A percentile compares a stretch with the other conserved stretches of the same genome.
phyloP scores from a whole-genome alignment of 331 rosid genomes.

The Stylosanthes scabra region DNA sequence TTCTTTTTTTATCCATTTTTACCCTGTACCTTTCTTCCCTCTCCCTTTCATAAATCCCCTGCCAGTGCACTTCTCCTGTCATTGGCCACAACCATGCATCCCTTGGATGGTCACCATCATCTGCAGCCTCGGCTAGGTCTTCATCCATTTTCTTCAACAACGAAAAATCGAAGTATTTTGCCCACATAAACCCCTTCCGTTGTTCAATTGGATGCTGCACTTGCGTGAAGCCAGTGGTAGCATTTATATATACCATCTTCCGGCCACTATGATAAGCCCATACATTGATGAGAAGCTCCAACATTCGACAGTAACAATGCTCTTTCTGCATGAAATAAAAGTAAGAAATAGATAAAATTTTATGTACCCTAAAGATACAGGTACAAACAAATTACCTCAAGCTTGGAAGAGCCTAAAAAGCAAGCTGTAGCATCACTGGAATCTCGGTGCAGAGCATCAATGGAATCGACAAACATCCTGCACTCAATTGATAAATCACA shows the following conservation, averaged over 20 bases:
- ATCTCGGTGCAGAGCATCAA: constrained; percentile 73
- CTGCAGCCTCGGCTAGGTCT: constrained; percentile 93
- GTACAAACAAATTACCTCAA: constrained; percentile 62
- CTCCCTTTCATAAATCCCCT: constrained; percentile 81
- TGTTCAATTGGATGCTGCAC: constrained; percentile 89
- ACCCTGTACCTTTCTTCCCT: constrained; percentile 76
- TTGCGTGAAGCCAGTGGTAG: constrained; percentile 65
- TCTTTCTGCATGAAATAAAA: constrained; percentile 56
- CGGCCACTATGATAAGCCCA: constrained; percentile 99
- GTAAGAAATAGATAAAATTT: constrained; percentile 26
- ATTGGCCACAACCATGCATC: constrained; percentile 90
- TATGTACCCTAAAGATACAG: constrained; percentile 27
- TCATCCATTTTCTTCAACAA: constrained; percentile 91
- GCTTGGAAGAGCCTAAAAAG: constrained; percentile 71
- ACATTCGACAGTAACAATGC: constrained; percentile 84
- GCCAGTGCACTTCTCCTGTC: constrained; percentile 94
- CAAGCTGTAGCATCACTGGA: constrained; percentile 47
- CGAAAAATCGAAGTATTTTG: constrained; percentile 68
- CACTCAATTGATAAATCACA: constrained; percentile 40
- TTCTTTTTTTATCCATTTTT: constrained; percentile 89
- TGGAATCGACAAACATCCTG: constrained; percentile 93
- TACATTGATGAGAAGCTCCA: constrained; percentile 85
- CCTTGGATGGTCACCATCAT: constrained; percentile 77
- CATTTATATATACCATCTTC: constrained; percentile 84
- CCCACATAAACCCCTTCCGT: constrained; percentile 81